These are phyloP conservation scores for Epichloe typhina DNA, from an alignment of 2,329 filamentous ascomycete genomes.

Conservation along the genomic window DNA sequence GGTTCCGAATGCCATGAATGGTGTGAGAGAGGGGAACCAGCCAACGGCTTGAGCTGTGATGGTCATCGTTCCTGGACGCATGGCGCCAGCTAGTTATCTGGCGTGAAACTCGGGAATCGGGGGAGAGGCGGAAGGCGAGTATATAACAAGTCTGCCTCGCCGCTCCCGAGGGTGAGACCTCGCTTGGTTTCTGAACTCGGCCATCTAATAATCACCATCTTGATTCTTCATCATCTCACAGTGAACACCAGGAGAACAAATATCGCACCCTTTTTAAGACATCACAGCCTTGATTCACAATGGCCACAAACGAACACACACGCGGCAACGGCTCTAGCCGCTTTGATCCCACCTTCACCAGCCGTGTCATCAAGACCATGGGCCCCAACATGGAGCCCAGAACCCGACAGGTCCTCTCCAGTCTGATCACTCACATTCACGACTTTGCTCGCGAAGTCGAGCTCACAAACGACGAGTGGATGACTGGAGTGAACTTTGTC, in stretches of 20 bases:
- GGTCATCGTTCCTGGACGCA: too few relatives aligned
- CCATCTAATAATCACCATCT: too few relatives aligned
- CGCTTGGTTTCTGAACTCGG: neutral
- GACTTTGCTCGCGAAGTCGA: slow-evolving; percentile 69
- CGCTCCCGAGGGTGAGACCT: too few relatives aligned
- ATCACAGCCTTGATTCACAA: too few relatives aligned
- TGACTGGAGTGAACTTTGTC: slow-evolving; percentile 60
- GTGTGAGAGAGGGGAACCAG: too few relatives aligned
- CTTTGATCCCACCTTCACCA: slow-evolving; percentile 69
- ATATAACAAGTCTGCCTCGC: too few relatives aligned
- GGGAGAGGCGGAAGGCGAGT: neutral
- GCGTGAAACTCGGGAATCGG: neutral
- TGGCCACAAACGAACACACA: slow-evolving; percentile 14
- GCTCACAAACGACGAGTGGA: slow-evolving; percentile 65
- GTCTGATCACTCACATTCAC: slow-evolving; percentile 59
- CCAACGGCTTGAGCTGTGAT: too few relatives aligned
- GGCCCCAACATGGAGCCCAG: slow-evolving; percentile 54
- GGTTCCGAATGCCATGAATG: too few relatives aligned
- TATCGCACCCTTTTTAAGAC: too few relatives aligned
- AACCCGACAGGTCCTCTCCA: slow-evolving; percentile 47
- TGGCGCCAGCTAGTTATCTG: neutral
- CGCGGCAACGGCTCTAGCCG: slow-evolving; percentile 14
- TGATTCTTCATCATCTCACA: too few relatives aligned
- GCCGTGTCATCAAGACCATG: slow-evolving; percentile 60
- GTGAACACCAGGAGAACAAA: too few relatives aligned